Percentiles rank a stretch among this genome's conserved stretches.
Evolutionary conservation across 371 early-diverging fungal genomes (phyloP).

Genomic region (Zychaea mexicana): DNA sequence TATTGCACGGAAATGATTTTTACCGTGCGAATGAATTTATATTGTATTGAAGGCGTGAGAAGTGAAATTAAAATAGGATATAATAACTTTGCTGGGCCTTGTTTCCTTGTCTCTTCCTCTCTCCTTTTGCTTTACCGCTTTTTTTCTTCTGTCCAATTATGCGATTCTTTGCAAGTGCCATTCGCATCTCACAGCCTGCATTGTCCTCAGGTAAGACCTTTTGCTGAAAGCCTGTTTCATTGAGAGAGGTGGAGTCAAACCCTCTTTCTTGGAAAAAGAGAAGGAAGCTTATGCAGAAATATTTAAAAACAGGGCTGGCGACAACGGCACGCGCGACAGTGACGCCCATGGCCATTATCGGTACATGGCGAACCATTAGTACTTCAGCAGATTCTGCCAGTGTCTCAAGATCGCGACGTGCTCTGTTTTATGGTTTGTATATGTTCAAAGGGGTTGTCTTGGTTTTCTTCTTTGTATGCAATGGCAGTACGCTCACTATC

Average conservation of each 20-base stretch:
- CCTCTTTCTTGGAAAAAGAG: background rate
- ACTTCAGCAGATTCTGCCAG: background rate
- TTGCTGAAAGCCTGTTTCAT: background rate
- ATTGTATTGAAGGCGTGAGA: background rate
- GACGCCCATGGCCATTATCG: background rate
- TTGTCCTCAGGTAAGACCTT: background rate
- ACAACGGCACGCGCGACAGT: background rate
- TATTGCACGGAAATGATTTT: background rate
- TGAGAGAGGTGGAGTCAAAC: background rate
- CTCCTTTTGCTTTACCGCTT: background rate
- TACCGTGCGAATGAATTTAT: background rate
- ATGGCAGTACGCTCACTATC: background rate
- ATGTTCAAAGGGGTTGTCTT: too few relatives aligned
- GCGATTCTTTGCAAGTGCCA: background rate
- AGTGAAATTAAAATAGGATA: background rate
- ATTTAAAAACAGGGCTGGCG: background rate
- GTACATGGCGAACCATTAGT: conserved; percentile 1
- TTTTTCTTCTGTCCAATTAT: background rate
- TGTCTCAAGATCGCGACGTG: conserved; percentile 38
- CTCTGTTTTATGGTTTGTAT: conserved; percentile 45
- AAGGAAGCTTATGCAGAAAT: background rate
- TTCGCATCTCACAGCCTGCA: background rate
- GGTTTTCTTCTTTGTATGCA: too few relatives aligned
- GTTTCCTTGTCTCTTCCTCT: background rate
- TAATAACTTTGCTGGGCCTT: too few relatives aligned